Evolutionary conservation across 805 yeast species (phyloP).

Genomic region (Saccharomycopsis javanensis): DNA sequence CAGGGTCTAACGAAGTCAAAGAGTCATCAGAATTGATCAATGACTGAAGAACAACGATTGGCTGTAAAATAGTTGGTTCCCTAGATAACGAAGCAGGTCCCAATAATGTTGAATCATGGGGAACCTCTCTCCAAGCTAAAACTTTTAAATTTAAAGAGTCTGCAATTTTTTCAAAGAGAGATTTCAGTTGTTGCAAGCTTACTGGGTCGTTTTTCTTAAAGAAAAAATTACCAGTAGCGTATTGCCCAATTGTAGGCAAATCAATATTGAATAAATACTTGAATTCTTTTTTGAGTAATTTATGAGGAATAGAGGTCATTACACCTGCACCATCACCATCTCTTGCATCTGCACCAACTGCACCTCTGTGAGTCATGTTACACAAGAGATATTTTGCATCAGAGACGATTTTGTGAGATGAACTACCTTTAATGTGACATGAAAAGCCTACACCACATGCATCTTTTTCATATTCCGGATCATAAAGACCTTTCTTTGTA

Average conservation of each 20-base stretch:
- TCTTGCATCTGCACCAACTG: constrained; percentile 88
- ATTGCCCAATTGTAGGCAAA: constrained; percentile 74
- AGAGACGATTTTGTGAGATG: constrained; percentile 84
- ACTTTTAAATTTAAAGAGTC: constrained; percentile 65
- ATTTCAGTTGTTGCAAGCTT: constrained; percentile 59
- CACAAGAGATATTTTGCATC: constrained; percentile 83
- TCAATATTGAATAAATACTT: constrained; percentile 54
- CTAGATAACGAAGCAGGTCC: constrained; percentile 93
- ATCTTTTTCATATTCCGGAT: constrained; percentile 89
- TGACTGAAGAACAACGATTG: constrained; percentile 62
- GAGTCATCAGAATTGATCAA: constrained; percentile 31
- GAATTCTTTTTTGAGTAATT: constrained; percentile 77
- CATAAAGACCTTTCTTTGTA: constrained; percentile 76
- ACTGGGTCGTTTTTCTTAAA: constrained; percentile 72
- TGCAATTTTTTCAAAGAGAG: constrained; percentile 78
- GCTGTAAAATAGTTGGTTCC: constrained; percentile 88
- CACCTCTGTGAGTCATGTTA: constrained; percentile 99
- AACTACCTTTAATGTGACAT: constrained; percentile 81
- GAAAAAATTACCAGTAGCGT: constrained; percentile 91
- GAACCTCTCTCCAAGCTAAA: constrained; percentile 91
- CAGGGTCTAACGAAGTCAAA: constrained; percentile 28
- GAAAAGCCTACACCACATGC: constrained; percentile 99
- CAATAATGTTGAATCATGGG: constrained; percentile 85
- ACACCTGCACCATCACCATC: constrained; percentile 99
- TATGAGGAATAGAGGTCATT: constrained; percentile 85